A percentile compares a stretch with the other conserved stretches of the same genome.
Evolutionary conservation across 208 protist genomes (phyloP).

Genomic region (Crithidia fasciculata): DNA sequence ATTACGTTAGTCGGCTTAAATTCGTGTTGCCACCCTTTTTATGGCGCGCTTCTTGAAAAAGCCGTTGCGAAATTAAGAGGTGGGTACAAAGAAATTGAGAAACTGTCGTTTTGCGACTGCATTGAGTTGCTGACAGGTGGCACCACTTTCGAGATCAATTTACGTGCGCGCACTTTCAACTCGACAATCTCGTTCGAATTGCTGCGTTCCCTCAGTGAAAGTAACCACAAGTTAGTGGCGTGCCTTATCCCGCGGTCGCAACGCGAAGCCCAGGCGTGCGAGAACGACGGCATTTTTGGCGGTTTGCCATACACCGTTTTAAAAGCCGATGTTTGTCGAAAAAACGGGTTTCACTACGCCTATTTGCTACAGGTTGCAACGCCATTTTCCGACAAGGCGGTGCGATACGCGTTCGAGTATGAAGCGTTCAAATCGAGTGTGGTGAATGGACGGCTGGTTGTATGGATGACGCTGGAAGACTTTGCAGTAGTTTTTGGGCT

Average conservation of each 20-base stretch:
- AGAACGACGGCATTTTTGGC: constrained; percentile 28
- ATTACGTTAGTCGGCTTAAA: constrained; percentile 44
- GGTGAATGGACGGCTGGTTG: constrained; percentile 41
- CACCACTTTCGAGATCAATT: constrained; percentile 56
- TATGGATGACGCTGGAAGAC: constrained; percentile 70
- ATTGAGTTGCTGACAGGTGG: constrained; percentile 67
- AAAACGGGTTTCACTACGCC: constrained; percentile 31
- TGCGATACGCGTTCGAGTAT: constrained; percentile 22
- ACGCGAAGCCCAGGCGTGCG: constrained; percentile 19
- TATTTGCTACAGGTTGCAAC: constrained; percentile 29
- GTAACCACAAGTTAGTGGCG: constrained; percentile 21
- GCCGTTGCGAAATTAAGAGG: constrained; percentile 70
- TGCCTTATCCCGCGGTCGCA: constrained; percentile 16
- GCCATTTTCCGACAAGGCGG: constrained; percentile 5
- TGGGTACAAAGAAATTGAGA: constrained; percentile 54
- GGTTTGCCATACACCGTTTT: constrained; percentile 24
- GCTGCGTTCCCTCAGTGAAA: constrained; percentile 22
- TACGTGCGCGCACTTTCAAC: constrained; percentile 4
- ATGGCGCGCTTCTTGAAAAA: constrained; percentile 71
- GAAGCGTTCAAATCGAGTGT: constrained; percentile 12
- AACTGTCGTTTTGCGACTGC: constrained; percentile 50
- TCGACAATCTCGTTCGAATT: constrained; percentile 21
- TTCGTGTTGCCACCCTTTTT: constrained; percentile 50
- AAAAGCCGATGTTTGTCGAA: constrained; percentile 29
- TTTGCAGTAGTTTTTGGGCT: constrained; percentile 57